These are phyloP conservation scores for Fusarium gaditjirri DNA, from an alignment of 2,329 filamentous ascomycete genomes.

Conservation along the genomic window DNA sequence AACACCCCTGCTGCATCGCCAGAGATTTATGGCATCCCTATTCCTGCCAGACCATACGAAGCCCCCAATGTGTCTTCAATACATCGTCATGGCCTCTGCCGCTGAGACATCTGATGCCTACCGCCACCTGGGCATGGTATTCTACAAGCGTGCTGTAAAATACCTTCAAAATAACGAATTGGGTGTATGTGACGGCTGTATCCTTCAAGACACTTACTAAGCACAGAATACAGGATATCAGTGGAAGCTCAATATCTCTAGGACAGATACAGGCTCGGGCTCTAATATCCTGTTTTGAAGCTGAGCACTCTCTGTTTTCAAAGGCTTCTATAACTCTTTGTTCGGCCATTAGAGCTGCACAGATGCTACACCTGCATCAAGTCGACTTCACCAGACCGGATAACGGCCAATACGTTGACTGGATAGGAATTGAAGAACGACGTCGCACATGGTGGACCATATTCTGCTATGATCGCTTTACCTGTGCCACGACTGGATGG, in stretches of 20 bases:
- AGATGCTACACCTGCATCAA: slow-evolving; percentile 2
- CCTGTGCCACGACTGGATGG: slow-evolving; percentile 22
- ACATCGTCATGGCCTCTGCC: slow-evolving; percentile 22
- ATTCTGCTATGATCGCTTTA: slow-evolving; percentile 23
- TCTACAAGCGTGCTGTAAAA: slow-evolving; percentile 3
- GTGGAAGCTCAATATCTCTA: not conserved
- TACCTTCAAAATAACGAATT: slow-evolving; percentile 5
- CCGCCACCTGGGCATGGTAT: not conserved
- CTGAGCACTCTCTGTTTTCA: slow-evolving; percentile 20
- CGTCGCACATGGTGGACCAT: slow-evolving; percentile 26
- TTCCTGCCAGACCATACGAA: slow-evolving; percentile 1
- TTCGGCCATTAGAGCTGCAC: slow-evolving; percentile 4
- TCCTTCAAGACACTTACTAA: not conserved
- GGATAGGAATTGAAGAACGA: slow-evolving; percentile 7
- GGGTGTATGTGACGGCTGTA: not conserved
- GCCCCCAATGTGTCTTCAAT: slow-evolving; percentile 20
- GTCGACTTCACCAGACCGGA: not conserved
- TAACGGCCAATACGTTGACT: not conserved
- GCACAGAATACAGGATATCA: not conserved
- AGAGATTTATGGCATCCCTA: slow-evolving; percentile 7
- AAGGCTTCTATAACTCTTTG: slow-evolving; percentile 20
- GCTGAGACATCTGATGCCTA: slow-evolving; percentile 1
- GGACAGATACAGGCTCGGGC: slow-evolving; percentile 10
- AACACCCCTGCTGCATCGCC: slow-evolving; percentile 6
- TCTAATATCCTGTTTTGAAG: slow-evolving; percentile 17